phyloP scores from a whole-genome alignment of 225 moss, liverwort and hornwort species.

The Climacium dendroides region DNA sequence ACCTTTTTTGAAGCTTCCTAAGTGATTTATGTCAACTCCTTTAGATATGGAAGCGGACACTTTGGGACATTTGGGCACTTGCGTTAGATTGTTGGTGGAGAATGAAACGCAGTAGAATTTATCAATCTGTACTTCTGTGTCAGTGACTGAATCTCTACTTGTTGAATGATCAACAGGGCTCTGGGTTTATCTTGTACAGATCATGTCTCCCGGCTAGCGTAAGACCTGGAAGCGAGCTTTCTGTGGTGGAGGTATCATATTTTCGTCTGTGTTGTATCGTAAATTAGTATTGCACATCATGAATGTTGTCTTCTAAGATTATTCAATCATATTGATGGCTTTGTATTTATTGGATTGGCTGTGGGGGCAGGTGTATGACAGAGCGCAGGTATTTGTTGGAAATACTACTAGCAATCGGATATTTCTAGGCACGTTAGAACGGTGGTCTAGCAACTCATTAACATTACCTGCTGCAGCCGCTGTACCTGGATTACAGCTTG shows the following conservation, averaged over 20 bases:
- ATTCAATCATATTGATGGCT: not conserved
- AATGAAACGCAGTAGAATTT: not conserved
- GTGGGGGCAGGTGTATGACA: constrained; percentile 28
- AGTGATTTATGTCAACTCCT: not conserved
- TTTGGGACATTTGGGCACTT: not conserved
- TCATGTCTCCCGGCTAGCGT: constrained; percentile 40
- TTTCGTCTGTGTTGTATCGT: not conserved
- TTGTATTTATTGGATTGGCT: not conserved
- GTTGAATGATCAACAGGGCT: constrained; percentile 29
- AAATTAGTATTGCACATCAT: not conserved
- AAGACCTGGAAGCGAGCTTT: constrained; percentile 46
- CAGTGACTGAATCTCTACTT: constrained; percentile 1
- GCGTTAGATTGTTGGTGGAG: not conserved
- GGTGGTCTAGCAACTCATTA: constrained; percentile 45
- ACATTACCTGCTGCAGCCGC: constrained; percentile 31
- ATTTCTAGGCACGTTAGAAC: constrained; percentile 47
- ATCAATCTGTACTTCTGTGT: not conserved
- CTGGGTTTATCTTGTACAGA: constrained; percentile 70
- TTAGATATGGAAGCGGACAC: not conserved
- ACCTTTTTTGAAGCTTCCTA: not conserved
- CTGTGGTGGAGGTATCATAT: constrained; percentile 46
- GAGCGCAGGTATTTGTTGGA: constrained; percentile 59
- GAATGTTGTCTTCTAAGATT: not conserved
- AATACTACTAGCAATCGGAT: not conserved
- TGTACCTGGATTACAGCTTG: constrained; percentile 55